Conservation (phyloP, 345 rosid species). For the Eutrema heterophyllum region DNA sequence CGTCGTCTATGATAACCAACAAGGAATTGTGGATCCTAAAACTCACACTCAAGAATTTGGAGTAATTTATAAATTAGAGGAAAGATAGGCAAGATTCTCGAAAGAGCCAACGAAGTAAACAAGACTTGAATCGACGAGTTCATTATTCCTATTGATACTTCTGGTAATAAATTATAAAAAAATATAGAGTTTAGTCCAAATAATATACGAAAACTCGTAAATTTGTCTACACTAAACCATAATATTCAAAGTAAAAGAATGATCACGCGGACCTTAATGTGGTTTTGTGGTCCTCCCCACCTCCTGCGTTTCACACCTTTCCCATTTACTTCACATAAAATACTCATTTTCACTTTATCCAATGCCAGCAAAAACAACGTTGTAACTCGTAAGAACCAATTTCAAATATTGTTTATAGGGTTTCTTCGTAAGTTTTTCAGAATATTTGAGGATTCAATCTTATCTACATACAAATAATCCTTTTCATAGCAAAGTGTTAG, state of each 20-base stretch:
- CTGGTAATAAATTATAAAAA: neutral
- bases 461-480: neutral
- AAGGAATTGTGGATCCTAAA: no score
- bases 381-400: neutral
- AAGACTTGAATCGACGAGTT: no score
- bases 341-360: conserved; percentile 3
- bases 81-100: no score
- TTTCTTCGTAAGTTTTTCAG: neutral
- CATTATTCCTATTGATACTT: neutral
- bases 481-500: neutral
- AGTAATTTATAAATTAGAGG: no score
- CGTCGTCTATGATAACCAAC: no score
- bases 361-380: neutral
- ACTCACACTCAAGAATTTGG: no score
- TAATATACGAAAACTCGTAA: neutral
- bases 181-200: neutral
- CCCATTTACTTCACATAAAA: conserved; percentile 6
- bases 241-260: conserved; percentile 3
- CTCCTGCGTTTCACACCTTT: neutral
- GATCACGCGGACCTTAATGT: conserved; percentile 30
- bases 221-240: conserved; percentile 5
- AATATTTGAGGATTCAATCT: neutral
- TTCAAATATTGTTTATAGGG: neutral
- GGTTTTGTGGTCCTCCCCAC: conserved; percentile 37
- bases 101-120: no score